Evolutionary conservation across 148 eudicot genomes (phyloP), one percentile per base, ranked within the genome.

Genomic region (Spergularia bocconei): DNA sequence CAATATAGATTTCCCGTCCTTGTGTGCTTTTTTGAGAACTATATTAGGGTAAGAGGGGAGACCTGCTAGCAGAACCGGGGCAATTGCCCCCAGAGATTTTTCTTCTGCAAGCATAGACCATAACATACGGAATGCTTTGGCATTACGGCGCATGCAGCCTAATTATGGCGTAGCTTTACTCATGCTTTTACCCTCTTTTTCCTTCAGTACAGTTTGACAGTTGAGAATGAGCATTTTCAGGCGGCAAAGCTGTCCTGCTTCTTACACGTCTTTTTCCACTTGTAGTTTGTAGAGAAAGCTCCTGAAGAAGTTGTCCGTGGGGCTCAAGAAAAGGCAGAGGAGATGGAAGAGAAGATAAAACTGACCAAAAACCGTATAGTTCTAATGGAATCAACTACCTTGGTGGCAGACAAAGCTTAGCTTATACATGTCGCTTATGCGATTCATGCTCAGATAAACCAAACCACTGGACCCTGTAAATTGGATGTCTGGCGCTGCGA

Each of bases 251-350:
- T 23, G 5, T 74, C 33, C 33, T 50, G 44, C 62, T 67, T 81
- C 50, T 3, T 55, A 2, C 48, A 63, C 19, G 41, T 38, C 29
- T 20, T 57, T 20, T 63, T 59, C 57, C 56, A 47, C 70, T 17
- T 77, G 75, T 87, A 96, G 99, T 96, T 96, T 82, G 82, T 89
- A 33, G 98, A 92, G 81, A 96, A 89, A 85, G 99, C 99, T 48
- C 97, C 99, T 0, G 91, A 87, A 81, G 90, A 88, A 77, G 75
- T 96, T 55, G 94, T 96, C 17, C 83, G 84, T 11, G 86, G 87
- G 6, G 89, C 87, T 67, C 89, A 73, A 79, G 98, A 91, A 77
- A 96, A 96, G 79, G 97, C 90, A 16, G 87, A 84, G 39, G 98
- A 96, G 75, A 82, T 89, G 76, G 90, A 89, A 83, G 98, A 92